phyloP scores from a whole-genome alignment of 2,329 filamentous ascomycete species.

The Dactylellina parvicollis region DNA sequence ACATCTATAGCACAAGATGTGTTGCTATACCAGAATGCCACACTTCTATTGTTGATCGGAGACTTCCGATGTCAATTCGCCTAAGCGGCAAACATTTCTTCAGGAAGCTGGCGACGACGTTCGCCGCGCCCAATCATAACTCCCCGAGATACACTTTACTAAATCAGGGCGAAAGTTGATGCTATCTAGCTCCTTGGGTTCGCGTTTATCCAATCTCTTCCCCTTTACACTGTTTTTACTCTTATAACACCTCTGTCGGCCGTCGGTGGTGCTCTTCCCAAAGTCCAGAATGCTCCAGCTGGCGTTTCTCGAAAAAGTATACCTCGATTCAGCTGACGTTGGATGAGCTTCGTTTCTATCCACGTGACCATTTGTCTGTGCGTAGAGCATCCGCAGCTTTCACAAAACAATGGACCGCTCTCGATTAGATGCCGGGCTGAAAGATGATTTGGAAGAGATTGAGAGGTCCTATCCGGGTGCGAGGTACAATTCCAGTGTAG shows the following conservation, averaged over 20 bases:
- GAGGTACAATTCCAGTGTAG: slow-evolving; percentile 59
- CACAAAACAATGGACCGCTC: slow-evolving; percentile 9
- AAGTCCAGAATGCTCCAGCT: slow-evolving; percentile 43
- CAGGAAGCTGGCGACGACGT: slow-evolving; percentile 43
- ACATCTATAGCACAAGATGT: too few species aligned
- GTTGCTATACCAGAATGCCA: slow-evolving; percentile 15
- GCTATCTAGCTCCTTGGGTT: slow-evolving; percentile 8
- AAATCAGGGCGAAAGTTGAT: slow-evolving; percentile 5
- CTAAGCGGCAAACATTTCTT: slow-evolving; percentile 36
- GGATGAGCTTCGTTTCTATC: slow-evolving; percentile 7
- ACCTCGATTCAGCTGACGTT: slow-evolving; percentile 22
- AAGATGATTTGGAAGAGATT: slow-evolving; percentile 15
- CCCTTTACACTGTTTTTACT: background rate
- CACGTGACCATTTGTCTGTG: background rate
- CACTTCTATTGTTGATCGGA: slow-evolving; percentile 12
- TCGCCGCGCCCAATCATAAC: slow-evolving; percentile 33
- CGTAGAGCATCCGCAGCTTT: background rate
- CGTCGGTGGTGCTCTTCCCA: slow-evolving; percentile 4
- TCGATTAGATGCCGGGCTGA: slow-evolving; percentile 8
- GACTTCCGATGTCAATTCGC: slow-evolving; percentile 42
- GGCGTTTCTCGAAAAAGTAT: slow-evolving; percentile 21
- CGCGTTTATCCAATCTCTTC: slow-evolving; percentile 16
- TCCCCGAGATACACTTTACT: slow-evolving; percentile 33
- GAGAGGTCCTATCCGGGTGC: slow-evolving; percentile 11
- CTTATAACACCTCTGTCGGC: background rate